phyloP scores from a whole-genome alignment of 495 filamentous ascomycete genomes.

The Aspergillus egyptiacus region DNA sequence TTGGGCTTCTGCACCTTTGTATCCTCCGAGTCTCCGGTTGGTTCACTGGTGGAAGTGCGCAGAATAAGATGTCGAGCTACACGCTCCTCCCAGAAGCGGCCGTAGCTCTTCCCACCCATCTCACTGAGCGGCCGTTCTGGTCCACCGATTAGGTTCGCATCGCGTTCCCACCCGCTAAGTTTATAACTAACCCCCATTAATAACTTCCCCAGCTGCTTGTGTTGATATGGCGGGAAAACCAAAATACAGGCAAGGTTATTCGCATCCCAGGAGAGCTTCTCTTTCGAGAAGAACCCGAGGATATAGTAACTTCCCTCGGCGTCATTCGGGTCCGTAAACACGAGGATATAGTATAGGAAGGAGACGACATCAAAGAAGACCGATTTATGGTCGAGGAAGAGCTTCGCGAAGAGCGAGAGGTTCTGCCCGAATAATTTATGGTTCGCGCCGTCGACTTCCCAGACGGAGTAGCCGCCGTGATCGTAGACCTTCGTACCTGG shows the following conservation, averaged over 20 bases:
- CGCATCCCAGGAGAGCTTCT: constrained; percentile 97
- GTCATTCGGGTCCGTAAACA: constrained; percentile 37
- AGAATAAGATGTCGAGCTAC: constrained; percentile 60
- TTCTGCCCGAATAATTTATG: constrained; percentile 93
- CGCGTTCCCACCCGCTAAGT: constrained; percentile 69
- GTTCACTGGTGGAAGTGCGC: constrained; percentile 16
- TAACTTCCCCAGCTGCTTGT: constrained; percentile 77
- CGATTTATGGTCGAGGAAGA: constrained; percentile 96
- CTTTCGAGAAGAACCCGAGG: constrained; percentile 95
- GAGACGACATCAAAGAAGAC: constrained; percentile 95
- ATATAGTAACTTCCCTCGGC: constrained; percentile 44
- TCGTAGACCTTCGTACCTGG: constrained; percentile 50
- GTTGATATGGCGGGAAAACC: constrained; percentile 93
- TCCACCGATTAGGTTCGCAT: constrained; percentile 67
- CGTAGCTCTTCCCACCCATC: constrained; percentile 72
- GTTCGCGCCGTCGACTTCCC: constrained; percentile 85
- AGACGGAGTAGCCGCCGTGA: constrained; percentile 61
- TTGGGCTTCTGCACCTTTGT: constrained; percentile 21
- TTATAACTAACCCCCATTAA: constrained; percentile 93
- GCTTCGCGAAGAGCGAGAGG: constrained; percentile 91
- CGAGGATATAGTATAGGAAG: constrained; percentile 92
- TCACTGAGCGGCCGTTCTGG: constrained; percentile 91
- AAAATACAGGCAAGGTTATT: constrained; percentile 97
- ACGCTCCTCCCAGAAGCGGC: constrained; percentile 75
- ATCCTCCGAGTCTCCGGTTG: constrained; percentile 21